A percentile compares a stretch with the other conserved stretches of the same genome.
phyloP scores from a whole-genome alignment of 1,284 basidiomycete genomes.

The Porodaedalea pini region DNA sequence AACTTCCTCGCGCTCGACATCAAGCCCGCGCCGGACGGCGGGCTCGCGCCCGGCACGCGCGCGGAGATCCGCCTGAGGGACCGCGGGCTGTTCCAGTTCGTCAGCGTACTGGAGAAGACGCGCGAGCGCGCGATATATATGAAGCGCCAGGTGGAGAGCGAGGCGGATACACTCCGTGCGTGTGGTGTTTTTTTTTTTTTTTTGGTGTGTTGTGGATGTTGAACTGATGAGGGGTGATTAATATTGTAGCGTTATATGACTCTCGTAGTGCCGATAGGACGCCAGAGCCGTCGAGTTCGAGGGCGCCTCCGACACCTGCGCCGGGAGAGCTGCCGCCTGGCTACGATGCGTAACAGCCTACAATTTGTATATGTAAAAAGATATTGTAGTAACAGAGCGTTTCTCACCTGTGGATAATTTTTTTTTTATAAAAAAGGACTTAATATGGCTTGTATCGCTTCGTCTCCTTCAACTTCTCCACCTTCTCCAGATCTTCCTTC shows the following conservation, averaged over 20 bases:
- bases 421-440: constrained; percentile 14
- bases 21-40: constrained; percentile 61
- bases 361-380: background rate
- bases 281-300: constrained; percentile 13
- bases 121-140: constrained; percentile 71
- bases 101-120: constrained; percentile 66
- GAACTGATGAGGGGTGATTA: background rate
- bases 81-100: constrained; percentile 68
- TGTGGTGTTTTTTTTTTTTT: constrained; percentile 2
- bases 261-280: constrained; percentile 15
- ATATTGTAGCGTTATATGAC: constrained; percentile 17
- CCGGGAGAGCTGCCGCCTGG: constrained; percentile 19
- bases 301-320: background rate
- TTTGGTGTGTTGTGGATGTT: background rate
- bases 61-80: constrained; percentile 67
- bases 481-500: constrained; percentile 84
- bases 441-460: constrained; percentile 84
- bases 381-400: background rate
- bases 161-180: constrained; percentile 43
- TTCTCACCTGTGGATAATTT: background rate
- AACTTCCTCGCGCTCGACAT: constrained; percentile 68
- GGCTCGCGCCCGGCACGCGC: constrained; percentile 57
- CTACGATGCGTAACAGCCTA: constrained; percentile 14
- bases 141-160: constrained; percentile 52
- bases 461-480: constrained; percentile 76